A percentile compares a stretch with the other conserved stretches of the same genome.
These are phyloP conservation scores for Colletotrichum spaethianum DNA, from an alignment of 2,329 filamentous ascomycete species.

Conservation along the genomic window DNA sequence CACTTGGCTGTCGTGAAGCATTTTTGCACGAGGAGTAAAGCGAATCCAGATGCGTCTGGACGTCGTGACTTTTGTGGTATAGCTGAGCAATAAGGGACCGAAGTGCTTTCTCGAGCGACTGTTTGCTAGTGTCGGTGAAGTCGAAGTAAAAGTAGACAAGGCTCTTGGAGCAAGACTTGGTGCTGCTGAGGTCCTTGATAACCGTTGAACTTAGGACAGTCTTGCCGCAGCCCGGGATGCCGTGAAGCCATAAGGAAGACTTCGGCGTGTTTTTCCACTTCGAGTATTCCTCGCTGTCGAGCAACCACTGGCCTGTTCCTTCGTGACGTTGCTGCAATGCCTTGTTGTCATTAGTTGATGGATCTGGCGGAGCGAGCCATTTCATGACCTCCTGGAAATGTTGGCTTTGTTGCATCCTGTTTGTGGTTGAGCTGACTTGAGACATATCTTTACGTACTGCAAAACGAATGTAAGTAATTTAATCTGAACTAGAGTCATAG, in stretches of 20 bases:
- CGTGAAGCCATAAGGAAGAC: slow-evolving; percentile 11
- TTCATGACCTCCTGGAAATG: neutral
- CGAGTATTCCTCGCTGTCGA: neutral
- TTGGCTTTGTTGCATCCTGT: neutral
- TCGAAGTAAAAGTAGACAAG: slow-evolving; percentile 23
- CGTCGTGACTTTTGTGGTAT: neutral
- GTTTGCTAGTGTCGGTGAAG: neutral
- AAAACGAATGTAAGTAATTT: neutral
- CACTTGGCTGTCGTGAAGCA: neutral
- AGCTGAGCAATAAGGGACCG: slow-evolving; percentile 14
- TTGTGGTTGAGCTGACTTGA: neutral
- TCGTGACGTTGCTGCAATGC: neutral
- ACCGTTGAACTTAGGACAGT: slow-evolving; percentile 3
- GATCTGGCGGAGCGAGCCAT: neutral
- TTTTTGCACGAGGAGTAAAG: slow-evolving; percentile 1
- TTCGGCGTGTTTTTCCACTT: neutral
- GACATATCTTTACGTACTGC: neutral
- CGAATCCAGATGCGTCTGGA: neutral
- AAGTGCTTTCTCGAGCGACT: neutral
- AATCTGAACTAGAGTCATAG: neutral
- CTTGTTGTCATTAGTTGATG: neutral
- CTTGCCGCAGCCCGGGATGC: slow-evolving; percentile 8
- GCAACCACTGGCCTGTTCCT: neutral
- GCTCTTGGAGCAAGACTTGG: neutral
- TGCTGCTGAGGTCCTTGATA: slow-evolving; percentile 5